Percentiles rank a stretch among this genome's conserved stretches.
Conservation (phyloP, 2,329 filamentous ascomycete species). For the Penicillium hesseltinei region DNA sequence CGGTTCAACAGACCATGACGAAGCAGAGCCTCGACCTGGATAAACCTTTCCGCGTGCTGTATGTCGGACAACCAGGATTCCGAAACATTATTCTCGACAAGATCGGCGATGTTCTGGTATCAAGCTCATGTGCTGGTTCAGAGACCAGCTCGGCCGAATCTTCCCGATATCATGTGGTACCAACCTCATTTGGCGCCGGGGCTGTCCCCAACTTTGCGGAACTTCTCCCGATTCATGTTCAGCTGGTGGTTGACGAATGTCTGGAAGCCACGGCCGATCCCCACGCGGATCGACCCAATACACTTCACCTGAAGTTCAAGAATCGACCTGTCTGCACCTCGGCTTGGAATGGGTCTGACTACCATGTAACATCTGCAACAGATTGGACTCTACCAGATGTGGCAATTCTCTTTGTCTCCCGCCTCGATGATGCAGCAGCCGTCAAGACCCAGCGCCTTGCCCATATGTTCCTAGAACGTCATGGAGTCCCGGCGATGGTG, state of each 20-base stretch:
- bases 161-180: conserved; percentile 49
- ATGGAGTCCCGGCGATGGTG: conserved; percentile 45
- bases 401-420: conserved; percentile 46
- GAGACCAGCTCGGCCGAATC: conserved; percentile 40
- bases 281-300: conserved; percentile 26
- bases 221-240: conserved; percentile 48
- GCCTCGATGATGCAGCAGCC: conserved; percentile 29
- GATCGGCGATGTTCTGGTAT: conserved; percentile 48
- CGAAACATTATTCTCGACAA: conserved; percentile 47
- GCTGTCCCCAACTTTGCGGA: conserved; percentile 48
- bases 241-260: conserved; percentile 50
- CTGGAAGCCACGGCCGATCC: conserved; percentile 32
- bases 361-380: conserved; percentile 38
- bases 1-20: conserved; percentile 46
- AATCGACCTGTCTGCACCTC: conserved; percentile 40
- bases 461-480: conserved; percentile 43
- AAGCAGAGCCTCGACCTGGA: conserved; percentile 40
- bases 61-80: conserved; percentile 40
- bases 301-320: conserved; percentile 42
- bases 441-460: conserved; percentile 35
- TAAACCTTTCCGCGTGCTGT: conserved; percentile 46
- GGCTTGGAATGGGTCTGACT: conserved; percentile 37
- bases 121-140: conserved; percentile 35
- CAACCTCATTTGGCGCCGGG: conserved; percentile 47
- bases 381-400: conserved; percentile 48